Evolutionary conservation across 2,329 filamentous ascomycete genomes (phyloP).

Genomic region (Diaporthe amygdali): DNA sequence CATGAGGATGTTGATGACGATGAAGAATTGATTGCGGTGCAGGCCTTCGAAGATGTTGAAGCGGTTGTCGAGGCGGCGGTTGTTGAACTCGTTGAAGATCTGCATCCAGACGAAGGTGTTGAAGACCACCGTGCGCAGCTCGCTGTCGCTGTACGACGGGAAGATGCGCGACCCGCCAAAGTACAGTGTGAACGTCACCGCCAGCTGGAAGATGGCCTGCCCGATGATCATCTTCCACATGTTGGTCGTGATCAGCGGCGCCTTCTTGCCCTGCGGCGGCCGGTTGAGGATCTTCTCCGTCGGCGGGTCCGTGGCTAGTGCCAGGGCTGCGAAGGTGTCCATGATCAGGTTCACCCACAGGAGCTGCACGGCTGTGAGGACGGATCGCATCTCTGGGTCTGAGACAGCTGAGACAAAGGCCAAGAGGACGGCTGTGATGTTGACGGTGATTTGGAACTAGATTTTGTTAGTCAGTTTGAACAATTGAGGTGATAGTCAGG

Average conservation of each 20-base stretch:
- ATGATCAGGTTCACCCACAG: slow-evolving; percentile 75
- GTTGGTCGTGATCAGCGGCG: slow-evolving; percentile 72
- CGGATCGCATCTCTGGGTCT: slow-evolving; percentile 57
- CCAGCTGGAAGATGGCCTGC: slow-evolving; percentile 65
- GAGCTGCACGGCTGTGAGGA: slow-evolving; percentile 70
- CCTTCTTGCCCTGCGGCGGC: slow-evolving; percentile 63
- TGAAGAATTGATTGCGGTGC: slow-evolving; percentile 61
- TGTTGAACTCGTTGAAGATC: slow-evolving; percentile 74
- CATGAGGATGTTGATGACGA: slow-evolving; percentile 62
- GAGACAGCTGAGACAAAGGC: slow-evolving; percentile 70
- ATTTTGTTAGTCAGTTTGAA: neutral
- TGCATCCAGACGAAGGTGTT: slow-evolving; percentile 77
- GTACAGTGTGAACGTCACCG: slow-evolving; percentile 63
- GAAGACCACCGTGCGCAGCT: slow-evolving; percentile 64
- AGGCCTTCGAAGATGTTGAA: slow-evolving; percentile 67
- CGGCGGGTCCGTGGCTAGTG: slow-evolving; percentile 68
- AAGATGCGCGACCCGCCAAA: slow-evolving; percentile 65
- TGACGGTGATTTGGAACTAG: slow-evolving; percentile 71
- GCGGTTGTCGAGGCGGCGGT: slow-evolving; percentile 65
- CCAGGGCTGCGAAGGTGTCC: slow-evolving; percentile 71
- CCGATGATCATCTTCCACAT: slow-evolving; percentile 74
- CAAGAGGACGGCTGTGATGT: slow-evolving; percentile 70
- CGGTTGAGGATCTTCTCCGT: slow-evolving; percentile 62
- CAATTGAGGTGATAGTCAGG: neutral
- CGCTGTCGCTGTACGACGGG: slow-evolving; percentile 47